A percentile compares a stretch with the other conserved stretches of the same genome.
Evolutionary conservation across 441 rosid genomes (phyloP).

Genomic region (Populus hybrid): DNA sequence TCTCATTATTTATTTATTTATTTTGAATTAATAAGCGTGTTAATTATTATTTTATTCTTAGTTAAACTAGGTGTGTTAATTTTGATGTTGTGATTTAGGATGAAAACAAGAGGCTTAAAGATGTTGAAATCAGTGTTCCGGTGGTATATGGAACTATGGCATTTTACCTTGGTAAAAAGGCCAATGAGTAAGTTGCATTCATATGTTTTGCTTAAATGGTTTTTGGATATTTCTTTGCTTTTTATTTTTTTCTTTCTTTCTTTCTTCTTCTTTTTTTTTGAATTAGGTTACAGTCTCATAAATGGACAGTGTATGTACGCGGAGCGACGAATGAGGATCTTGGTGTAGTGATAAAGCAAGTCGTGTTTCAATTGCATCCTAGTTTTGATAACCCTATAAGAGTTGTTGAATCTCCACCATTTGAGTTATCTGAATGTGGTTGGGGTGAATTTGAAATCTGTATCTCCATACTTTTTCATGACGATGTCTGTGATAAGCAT

Average conservation of each 20-base stretch:
- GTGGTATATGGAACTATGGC: conserved; percentile 74
- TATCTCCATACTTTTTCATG: background rate
- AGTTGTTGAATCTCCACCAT: conserved; percentile 68
- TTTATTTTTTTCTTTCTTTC: background rate
- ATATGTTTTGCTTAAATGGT: background rate
- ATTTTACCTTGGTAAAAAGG: conserved; percentile 66
- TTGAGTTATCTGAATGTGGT: background rate
- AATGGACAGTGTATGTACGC: conserved; percentile 77
- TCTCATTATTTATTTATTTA: too few relatives aligned
- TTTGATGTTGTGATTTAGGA: conserved; percentile 21
- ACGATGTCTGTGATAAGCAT: background rate
- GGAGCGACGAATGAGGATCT: conserved; percentile 77
- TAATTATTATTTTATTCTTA: too few relatives aligned
- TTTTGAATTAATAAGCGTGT: too few relatives aligned
- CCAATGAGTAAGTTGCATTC: conserved; percentile 55
- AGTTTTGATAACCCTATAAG: conserved; percentile 69
- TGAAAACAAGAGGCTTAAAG: conserved; percentile 45
- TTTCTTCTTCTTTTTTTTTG: background rate
- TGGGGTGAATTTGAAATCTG: background rate
- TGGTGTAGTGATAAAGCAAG: conserved; percentile 50
- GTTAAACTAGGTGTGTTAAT: too few relatives aligned
- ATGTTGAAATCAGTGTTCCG: conserved; percentile 61
- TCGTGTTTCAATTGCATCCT: conserved; percentile 71
- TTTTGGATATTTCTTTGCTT: background rate
- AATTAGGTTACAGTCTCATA: conserved; percentile 67